Evolutionary conservation across 1,284 basidiomycete species (phyloP).

Genomic region (Ceratobasidium sp.): DNA sequence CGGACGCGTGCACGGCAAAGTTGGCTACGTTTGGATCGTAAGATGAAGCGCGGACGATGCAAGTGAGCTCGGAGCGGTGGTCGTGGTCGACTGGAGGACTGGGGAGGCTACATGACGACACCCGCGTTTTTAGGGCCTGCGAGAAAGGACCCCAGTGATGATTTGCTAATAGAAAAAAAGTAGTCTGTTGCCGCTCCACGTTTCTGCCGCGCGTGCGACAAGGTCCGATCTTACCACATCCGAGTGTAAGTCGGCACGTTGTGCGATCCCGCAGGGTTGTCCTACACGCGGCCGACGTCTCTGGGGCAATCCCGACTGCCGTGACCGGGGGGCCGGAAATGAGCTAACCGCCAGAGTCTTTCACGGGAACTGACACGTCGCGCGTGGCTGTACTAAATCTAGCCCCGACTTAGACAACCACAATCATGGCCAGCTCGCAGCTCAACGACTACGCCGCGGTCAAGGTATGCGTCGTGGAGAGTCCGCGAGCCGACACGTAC

Average conservation of each 20-base stretch:
- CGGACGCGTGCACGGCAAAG: neutral
- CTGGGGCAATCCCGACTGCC: neutral
- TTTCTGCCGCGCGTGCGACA: neutral
- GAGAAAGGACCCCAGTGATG: conserved; percentile 30
- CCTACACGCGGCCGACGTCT: conserved; percentile 28
- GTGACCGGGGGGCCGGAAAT: conserved; percentile 2
- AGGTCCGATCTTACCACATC: conserved; percentile 30
- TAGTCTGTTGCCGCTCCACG: conserved; percentile 1
- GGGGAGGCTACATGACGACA: conserved; percentile 40
- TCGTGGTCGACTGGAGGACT: conserved; percentile 26
- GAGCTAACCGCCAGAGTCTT: neutral
- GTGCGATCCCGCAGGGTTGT: conserved; percentile 34
- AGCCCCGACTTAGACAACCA: conserved; percentile 7
- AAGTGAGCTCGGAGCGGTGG: conserved; percentile 25
- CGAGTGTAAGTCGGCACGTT: conserved; percentile 26
- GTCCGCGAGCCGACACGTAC: neutral
- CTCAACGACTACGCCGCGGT: conserved; percentile 58
- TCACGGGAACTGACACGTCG: conserved; percentile 44
- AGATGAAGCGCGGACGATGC: neutral
- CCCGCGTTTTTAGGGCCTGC: conserved; percentile 36
- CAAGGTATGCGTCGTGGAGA: conserved; percentile 57
- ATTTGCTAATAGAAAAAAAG: neutral
- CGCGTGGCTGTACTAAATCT: conserved; percentile 8
- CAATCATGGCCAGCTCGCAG: conserved; percentile 32
- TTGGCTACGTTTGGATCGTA: neutral